A percentile compares a stretch with the other conserved stretches of the same genome.
Conservation (phyloP, 2,329 filamentous ascomycete species). For the Didymella lethalis region DNA sequence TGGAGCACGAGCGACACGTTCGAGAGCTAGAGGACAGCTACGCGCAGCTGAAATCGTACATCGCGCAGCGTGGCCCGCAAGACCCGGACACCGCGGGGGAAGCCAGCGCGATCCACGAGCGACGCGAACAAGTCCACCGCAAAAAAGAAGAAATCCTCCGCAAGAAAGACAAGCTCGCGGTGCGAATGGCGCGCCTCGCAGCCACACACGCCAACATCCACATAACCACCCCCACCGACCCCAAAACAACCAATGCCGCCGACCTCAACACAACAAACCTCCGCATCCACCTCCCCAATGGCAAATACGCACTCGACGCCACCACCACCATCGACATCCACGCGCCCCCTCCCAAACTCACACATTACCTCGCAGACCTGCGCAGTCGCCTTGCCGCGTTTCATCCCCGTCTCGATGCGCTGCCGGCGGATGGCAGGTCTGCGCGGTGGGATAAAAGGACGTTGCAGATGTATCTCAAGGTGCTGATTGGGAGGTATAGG, state of each 20-base stretch:
- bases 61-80: not conserved
- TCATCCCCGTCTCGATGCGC: slow-evolving; percentile 37
- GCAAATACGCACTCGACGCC: slow-evolving; percentile 29
- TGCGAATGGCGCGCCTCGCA: slow-evolving; percentile 1
- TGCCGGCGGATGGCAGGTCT: slow-evolving; percentile 27
- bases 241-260: not conserved
- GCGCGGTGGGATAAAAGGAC: slow-evolving; percentile 12
- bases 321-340: slow-evolving; percentile 31
- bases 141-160: slow-evolving; percentile 9
- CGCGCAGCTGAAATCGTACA: not conserved
- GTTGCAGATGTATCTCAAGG: slow-evolving; percentile 41
- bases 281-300: slow-evolving; percentile 20
- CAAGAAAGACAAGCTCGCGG: slow-evolving; percentile 2
- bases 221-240: not conserved
- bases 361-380: slow-evolving; percentile 8
- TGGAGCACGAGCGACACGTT: not conserved
- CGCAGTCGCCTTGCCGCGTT: slow-evolving; percentile 30
- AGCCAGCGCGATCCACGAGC: not conserved
- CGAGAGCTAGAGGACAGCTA: not conserved
- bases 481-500: slow-evolving; percentile 36
- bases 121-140: not conserved
- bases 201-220: not conserved
- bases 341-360: not conserved
- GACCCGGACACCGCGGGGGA: not conserved
- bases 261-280: slow-evolving; percentile 3